phyloP scores from a whole-genome alignment of 352 stramenopile species.

The Phytophthora multivora region DNA sequence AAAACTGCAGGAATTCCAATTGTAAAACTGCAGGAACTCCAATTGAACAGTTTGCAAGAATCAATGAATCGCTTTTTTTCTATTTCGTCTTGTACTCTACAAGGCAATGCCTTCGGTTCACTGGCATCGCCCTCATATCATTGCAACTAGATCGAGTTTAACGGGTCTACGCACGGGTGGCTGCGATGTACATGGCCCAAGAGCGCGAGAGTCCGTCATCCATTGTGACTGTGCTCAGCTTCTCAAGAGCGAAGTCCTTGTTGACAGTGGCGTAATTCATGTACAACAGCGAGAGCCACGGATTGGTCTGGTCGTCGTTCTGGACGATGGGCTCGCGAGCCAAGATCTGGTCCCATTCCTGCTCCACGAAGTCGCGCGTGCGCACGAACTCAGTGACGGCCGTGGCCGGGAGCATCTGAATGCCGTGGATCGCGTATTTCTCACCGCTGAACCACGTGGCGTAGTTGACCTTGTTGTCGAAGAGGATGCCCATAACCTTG shows the following conservation, averaged over 20 bases:
- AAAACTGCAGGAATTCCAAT: too few species aligned
- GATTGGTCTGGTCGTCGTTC: slow-evolving; percentile 48
- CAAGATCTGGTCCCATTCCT: slow-evolving; percentile 60
- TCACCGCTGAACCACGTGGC: slow-evolving; percentile 74
- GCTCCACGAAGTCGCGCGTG: slow-evolving; percentile 49
- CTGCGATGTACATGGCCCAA: slow-evolving; percentile 81
- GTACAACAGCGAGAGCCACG: slow-evolving; percentile 81
- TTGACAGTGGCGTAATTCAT: slow-evolving; percentile 80
- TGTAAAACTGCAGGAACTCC: too few species aligned
- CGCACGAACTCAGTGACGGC: slow-evolving; percentile 65
- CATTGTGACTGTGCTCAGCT: slow-evolving; percentile 63
- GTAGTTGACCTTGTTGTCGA: slow-evolving; percentile 81
- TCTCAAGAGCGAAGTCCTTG: slow-evolving; percentile 47
- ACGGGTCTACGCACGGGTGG: slow-evolving; percentile 36
- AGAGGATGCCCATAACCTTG: slow-evolving; percentile 75
- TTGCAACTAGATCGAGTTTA: slow-evolving; percentile 7
- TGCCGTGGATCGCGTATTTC: slow-evolving; percentile 78
- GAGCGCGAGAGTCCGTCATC: slow-evolving; percentile 77
- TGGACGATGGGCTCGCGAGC: slow-evolving; percentile 42
- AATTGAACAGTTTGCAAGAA: too few species aligned
- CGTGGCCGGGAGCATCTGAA: slow-evolving; percentile 78
- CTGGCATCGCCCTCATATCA: slow-evolving; percentile 19
- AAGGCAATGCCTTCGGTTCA: slow-evolving; percentile 8
- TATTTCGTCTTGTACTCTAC: slow-evolving; percentile 33
- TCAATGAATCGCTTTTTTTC: slow-evolving; percentile 11